These are phyloP conservation scores for Aspergillus texensis DNA, from an alignment of 2,329 filamentous ascomycete genomes.

Conservation along the genomic window DNA sequence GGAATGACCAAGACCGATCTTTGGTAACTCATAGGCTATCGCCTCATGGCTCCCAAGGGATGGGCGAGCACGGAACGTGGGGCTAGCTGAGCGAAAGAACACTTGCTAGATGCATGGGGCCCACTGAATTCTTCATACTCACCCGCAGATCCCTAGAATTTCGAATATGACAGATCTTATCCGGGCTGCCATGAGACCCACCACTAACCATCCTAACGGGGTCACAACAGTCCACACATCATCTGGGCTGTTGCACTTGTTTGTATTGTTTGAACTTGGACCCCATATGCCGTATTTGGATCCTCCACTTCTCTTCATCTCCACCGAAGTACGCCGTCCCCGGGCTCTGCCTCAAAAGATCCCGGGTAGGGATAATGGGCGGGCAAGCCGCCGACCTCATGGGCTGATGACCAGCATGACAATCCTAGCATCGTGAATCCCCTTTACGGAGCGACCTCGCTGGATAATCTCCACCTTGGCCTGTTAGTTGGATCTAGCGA, in stretches of 20 bases:
- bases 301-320: not conserved
- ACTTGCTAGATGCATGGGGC: constrained; percentile 5
- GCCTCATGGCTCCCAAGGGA: constrained; percentile 1
- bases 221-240: constrained; percentile 5
- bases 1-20: not conserved
- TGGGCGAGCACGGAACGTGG: constrained; percentile 20
- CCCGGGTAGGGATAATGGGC: not conserved
- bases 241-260: not conserved
- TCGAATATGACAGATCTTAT: constrained; percentile 38
- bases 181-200: constrained; percentile 6
- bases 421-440: not conserved
- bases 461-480: constrained; percentile 10
- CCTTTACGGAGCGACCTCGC: not conserved
- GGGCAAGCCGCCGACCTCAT: not conserved
- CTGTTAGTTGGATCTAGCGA: constrained; percentile 4
- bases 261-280: not conserved
- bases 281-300: not conserved
- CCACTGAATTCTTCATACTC: constrained; percentile 12
- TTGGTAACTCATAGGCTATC: not conserved
- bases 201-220: constrained; percentile 6
- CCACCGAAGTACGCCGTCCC: not conserved
- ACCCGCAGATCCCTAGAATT: constrained; percentile 17
- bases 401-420: not conserved
- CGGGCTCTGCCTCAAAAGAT: not conserved
- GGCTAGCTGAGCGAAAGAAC: constrained; percentile 12